These are phyloP conservation scores for Cucurbita pepo DNA, from an alignment of 306 rosid species.

Conservation along the genomic window DNA sequence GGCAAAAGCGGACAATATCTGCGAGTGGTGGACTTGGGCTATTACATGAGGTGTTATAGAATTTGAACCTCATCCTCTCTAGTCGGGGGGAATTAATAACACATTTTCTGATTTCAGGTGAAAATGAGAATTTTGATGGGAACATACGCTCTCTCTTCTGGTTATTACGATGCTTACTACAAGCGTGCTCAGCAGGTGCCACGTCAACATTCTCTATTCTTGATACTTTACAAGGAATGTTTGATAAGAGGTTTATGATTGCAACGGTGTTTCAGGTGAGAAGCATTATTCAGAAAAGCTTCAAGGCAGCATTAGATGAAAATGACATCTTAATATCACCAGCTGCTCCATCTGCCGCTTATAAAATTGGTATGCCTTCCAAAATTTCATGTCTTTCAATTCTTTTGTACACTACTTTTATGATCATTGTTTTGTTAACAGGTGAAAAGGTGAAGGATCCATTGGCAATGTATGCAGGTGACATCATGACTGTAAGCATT, in stretches of 20 bases:
- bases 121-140: constrained; percentile 95
- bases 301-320: constrained; percentile 63
- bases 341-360: constrained; percentile 90
- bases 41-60: too few relatives aligned
- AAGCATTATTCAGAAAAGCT: constrained; percentile 75
- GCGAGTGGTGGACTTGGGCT: too few relatives aligned
- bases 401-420: constrained; percentile 9
- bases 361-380: constrained; percentile 53
- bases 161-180: constrained; percentile 97
- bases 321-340: constrained; percentile 90
- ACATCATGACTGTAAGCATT: constrained; percentile 90
- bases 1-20: too few relatives aligned
- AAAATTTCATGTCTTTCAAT: background rate
- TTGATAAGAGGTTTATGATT: constrained; percentile 4
- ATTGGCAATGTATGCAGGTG: constrained; percentile 92
- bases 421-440: constrained; percentile 9
- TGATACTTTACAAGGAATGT: background rate
- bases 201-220: background rate
- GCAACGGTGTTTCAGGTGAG: constrained; percentile 55
- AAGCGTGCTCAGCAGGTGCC: constrained; percentile 97
- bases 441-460: constrained; percentile 95
- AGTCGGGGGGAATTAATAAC: background rate
- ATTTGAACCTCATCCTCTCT: background rate
- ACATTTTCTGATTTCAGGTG: constrained; percentile 37
- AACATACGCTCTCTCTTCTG: constrained; percentile 94